Conservation (phyloP, 352 stramenopile species). For the Phytophthora sp. region DNA sequence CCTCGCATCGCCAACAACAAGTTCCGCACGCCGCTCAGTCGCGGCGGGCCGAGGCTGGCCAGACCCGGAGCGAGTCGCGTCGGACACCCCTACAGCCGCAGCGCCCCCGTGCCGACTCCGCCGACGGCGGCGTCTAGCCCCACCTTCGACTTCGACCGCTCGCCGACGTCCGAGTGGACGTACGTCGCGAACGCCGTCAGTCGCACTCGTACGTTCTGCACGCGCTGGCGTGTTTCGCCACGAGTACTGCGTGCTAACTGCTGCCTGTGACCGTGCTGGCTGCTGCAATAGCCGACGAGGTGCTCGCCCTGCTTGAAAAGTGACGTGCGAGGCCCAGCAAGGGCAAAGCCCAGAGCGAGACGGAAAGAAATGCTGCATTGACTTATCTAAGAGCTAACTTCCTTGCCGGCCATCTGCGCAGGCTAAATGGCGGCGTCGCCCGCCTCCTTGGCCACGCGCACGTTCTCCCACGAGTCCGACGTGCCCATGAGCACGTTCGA, state of each 20-base stretch:
- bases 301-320: constrained; percentile 59
- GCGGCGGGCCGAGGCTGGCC: constrained; percentile 15
- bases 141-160: constrained; percentile 58
- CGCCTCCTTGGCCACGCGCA: constrained; percentile 18
- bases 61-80: constrained; percentile 11
- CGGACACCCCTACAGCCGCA: constrained; percentile 22
- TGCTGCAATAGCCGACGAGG: constrained; percentile 49
- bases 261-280: background rate
- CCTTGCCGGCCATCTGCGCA: background rate
- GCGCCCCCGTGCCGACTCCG: background rate
- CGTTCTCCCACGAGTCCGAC: constrained; percentile 74
- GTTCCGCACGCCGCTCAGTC: constrained; percentile 36
- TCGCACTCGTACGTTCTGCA: constrained; percentile 50
- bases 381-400: constrained; percentile 18
- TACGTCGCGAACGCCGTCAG: constrained; percentile 51
- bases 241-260: background rate
- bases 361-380: constrained; percentile 9
- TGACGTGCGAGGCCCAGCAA: constrained; percentile 8
- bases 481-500: constrained; percentile 60
- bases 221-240: background rate
- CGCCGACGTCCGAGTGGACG: constrained; percentile 68
- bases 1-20: constrained; percentile 27
- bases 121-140: background rate
- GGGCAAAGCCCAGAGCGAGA: background rate
- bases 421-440: constrained; percentile 21